Conservation (phyloP, 78 protist species). For the Dictyostelium purpureum region DNA sequence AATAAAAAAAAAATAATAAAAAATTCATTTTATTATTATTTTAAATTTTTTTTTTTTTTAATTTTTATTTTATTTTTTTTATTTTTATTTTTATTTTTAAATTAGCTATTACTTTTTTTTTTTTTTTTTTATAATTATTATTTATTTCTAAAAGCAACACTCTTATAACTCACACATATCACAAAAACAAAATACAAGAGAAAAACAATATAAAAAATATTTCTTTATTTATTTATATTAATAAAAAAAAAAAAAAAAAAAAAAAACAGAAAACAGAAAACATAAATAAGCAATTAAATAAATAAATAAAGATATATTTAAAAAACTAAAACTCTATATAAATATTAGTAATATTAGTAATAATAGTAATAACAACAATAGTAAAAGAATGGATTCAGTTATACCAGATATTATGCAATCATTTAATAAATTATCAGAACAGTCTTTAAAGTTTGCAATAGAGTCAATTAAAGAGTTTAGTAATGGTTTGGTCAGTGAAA, state of each 20-base stretch:
- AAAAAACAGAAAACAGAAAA: not conserved
- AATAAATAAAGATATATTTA: not conserved
- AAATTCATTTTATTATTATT: too few relatives aligned
- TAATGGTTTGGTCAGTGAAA: too few relatives aligned
- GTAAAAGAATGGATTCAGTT: not conserved
- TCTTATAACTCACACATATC: too few relatives aligned
- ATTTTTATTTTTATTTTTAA: too few relatives aligned
- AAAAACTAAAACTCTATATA: not conserved
- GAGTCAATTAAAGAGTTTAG: too few relatives aligned
- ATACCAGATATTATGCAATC: slow-evolving; percentile 8
- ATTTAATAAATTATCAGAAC: not conserved
- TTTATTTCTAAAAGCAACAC: too few relatives aligned
- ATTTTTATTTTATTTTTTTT: too few relatives aligned
- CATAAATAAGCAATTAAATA: not conserved
- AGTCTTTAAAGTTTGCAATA: not conserved
- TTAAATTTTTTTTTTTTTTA: too few relatives aligned
- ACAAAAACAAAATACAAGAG: too few relatives aligned
- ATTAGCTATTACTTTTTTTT: too few relatives aligned
- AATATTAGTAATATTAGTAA: not conserved
- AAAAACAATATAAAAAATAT: not conserved
- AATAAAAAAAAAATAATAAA: too few relatives aligned
- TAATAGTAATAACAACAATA: not conserved
- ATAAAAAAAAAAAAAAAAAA: not conserved
- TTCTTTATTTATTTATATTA: not conserved
- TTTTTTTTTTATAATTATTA: too few relatives aligned